A percentile compares a stretch with the other conserved stretches of the same genome.
These are phyloP conservation scores for Brassica juncea DNA, from an alignment of 345 rosid genomes.

Conservation along the genomic window DNA sequence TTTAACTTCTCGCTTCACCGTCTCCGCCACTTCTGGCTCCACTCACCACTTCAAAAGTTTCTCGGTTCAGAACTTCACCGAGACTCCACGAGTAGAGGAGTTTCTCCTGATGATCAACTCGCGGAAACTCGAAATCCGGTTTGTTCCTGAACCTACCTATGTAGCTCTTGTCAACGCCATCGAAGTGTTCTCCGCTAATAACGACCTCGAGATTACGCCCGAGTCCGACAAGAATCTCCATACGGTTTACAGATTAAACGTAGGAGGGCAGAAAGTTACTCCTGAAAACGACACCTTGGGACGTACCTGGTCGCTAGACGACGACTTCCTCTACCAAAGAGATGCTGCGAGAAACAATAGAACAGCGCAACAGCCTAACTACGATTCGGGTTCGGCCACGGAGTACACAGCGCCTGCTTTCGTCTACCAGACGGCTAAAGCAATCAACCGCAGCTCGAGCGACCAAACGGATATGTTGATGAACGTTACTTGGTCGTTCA, in stretches of 20 bases:
- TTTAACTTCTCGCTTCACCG: conserved; percentile 19
- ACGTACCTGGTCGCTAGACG: conserved; percentile 55
- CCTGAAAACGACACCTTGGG: conserved; percentile 60
- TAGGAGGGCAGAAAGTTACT: conserved; percentile 60
- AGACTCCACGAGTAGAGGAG: conserved; percentile 43
- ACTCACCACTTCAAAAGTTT: conserved; percentile 39
- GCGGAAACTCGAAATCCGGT: conserved; percentile 34
- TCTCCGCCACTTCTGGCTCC: conserved; percentile 31
- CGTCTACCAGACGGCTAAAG: conserved; percentile 50
- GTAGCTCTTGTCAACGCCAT: conserved; percentile 66
- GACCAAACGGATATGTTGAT: background rate
- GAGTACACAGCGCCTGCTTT: conserved; percentile 45
- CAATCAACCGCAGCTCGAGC: background rate
- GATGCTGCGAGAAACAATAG: background rate
- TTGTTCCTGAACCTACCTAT: conserved; percentile 43
- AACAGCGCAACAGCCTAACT: background rate
- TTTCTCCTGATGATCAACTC: conserved; percentile 40
- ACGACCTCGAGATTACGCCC: conserved; percentile 6
- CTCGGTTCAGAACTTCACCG: conserved; percentile 5
- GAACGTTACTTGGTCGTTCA: conserved; percentile 48
- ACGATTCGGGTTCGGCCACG: background rate
- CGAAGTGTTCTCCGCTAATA: conserved; percentile 51
- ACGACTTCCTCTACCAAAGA: background rate
- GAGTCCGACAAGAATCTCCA: conserved; percentile 19
- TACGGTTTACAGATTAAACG: conserved; percentile 55